Conservation (phyloP, 176 grass and related monocot genomes). For the Otatea glauca region DNA sequence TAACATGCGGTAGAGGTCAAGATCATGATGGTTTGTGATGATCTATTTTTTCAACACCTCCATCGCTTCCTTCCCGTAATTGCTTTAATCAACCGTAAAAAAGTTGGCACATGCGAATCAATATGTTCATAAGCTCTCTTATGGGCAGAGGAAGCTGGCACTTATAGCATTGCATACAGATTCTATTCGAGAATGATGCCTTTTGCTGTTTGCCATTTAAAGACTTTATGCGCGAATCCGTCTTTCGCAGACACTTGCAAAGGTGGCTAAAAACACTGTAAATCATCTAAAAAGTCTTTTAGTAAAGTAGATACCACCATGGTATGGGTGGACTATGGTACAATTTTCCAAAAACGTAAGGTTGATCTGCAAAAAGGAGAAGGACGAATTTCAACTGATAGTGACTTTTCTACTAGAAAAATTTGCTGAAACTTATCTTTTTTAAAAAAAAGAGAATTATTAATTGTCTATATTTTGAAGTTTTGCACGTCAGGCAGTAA, state of each 20-base stretch:
- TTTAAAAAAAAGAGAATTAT: no score
- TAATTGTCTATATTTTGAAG: neutral
- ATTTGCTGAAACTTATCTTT: neutral
- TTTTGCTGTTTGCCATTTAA: neutral
- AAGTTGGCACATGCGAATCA: neutral
- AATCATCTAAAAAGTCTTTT: neutral
- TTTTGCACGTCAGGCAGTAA: neutral
- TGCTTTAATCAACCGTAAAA: neutral
- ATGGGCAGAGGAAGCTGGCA: neutral
- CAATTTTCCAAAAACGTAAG: neutral
- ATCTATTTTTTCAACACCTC: neutral
- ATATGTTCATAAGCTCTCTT: neutral
- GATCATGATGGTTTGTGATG: constrained; percentile 7
- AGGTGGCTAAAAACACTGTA: neutral
- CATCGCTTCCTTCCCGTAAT: no score
- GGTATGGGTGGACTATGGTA: neutral
- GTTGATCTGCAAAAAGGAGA: neutral
- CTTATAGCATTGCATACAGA: neutral
- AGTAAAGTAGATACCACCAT: neutral
- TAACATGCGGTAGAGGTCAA: constrained; percentile 10
- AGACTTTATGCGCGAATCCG: neutral
- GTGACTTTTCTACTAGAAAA: neutral
- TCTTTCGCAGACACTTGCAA: no score
- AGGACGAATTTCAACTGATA: neutral
- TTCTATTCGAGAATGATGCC: neutral